Base-by-base conservation (phyloP, 2,329 filamentous ascomycete species). In the Diaporthe eres region DNA sequence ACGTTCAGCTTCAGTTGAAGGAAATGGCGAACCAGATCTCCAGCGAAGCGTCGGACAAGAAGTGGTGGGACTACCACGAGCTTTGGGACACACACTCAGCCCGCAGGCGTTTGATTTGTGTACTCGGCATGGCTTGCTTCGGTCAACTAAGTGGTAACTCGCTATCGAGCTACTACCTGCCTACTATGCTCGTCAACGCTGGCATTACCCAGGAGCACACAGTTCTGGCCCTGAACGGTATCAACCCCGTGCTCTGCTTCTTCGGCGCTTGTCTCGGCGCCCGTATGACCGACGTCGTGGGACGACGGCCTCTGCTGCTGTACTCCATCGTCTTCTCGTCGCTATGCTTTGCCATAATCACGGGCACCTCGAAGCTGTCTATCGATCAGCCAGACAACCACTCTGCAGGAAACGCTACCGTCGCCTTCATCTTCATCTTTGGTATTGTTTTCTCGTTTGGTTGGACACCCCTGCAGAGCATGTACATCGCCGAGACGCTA, bases 61-160 rank as follows among this genome's bases (percentile, higher is more conserved):
- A 85, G 65, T 90, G 88, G 87, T 90, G 87, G 86, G 88, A 90
- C 78, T 90, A 90, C 78, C 83, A 85, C 65, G 88, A 88, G 74
- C 84, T 90, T 0, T 88, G 88, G 84, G 87, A 87, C 79, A 87
- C 84, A 6, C 85, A 85, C 60, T 85, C 85, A 2, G 86, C 87
- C 1, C 84, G 87, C 31, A 87, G 87, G 60, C 85, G 89, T 17
- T 85, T 91, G 13, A 83, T 88, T 22, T 88, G 86, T 76, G 88
- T 90, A 19, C 81, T 89, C 53, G 86, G 86, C 34, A 88, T 90
- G 82, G 85, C 87, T 3, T 83, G 87, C 60, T 89, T 91, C 77
- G 88, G 88, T 1, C 89, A 92, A 79, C 86, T 88, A 79, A 87
- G 85, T 57, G 89, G 87, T 37, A 88, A 89, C 80, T 86, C 84